Evolutionary conservation across 306 rosid species (phyloP).

Genomic region (Casuarina equisetifolia): DNA sequence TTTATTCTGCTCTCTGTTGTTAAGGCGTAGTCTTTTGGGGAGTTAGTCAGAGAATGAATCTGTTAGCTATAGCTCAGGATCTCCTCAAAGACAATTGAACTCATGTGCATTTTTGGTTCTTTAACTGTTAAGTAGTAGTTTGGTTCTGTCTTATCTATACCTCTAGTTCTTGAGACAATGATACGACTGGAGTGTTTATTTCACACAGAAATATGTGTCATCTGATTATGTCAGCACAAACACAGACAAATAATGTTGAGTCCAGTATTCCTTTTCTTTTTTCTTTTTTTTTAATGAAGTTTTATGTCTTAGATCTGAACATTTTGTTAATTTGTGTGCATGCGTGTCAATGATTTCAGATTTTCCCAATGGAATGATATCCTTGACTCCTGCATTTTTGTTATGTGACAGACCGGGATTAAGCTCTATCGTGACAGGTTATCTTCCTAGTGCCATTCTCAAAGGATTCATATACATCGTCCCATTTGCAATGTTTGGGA

Average conservation of each 20-base stretch:
- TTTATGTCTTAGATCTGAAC: not conserved
- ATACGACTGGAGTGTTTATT: not conserved
- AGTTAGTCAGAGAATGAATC: too few species aligned
- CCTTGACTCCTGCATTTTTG: slow-evolving; percentile 20
- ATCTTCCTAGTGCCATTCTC: slow-evolving; percentile 83
- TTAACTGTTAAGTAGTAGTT: too few species aligned
- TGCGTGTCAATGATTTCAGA: not conserved
- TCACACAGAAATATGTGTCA: not conserved
- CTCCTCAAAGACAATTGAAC: too few species aligned
- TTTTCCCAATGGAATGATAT: not conserved
- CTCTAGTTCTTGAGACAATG: not conserved
- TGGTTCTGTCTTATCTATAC: too few species aligned
- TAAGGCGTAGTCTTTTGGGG: too few species aligned
- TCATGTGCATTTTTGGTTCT: too few species aligned
- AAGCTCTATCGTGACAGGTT: slow-evolving; percentile 82
- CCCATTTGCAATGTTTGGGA: slow-evolving; percentile 82
- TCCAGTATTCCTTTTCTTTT: not conserved
- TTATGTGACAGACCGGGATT: slow-evolving; percentile 74
- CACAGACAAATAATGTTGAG: not conserved
- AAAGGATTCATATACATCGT: slow-evolving; percentile 74
- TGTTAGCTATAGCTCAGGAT: too few species aligned
- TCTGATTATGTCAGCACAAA: not conserved
- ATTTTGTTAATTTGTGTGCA: not conserved
- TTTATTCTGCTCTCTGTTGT: too few species aligned
- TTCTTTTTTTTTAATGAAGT: not conserved